A percentile compares a stretch with the other conserved stretches of the same genome.
These are phyloP conservation scores for Solanum infundibuliforme DNA, from an alignment of 257 asterid genomes.

Conservation along the genomic window DNA sequence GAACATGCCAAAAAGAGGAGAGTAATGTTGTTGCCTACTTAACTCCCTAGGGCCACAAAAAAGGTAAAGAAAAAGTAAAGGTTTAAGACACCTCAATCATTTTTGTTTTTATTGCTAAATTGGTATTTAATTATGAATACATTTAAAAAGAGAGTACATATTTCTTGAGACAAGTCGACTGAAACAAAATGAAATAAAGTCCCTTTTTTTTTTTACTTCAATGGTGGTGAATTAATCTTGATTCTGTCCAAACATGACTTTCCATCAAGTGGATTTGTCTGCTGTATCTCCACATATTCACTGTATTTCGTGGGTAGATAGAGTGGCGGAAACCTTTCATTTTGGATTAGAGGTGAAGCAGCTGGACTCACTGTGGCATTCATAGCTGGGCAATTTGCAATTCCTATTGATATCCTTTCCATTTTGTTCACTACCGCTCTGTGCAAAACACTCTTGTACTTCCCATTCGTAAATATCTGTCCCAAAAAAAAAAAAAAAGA, in stretches of 20 bases:
- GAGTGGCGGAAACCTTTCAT: slow-evolving; percentile 7
- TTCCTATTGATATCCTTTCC: slow-evolving; percentile 59
- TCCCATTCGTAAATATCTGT: slow-evolving; percentile 77
- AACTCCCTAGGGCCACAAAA: background rate
- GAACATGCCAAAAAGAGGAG: background rate
- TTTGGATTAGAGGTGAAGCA: slow-evolving; percentile 12
- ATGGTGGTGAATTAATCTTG: slow-evolving; percentile 2
- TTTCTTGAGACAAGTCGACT: background rate
- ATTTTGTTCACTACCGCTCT: slow-evolving; percentile 50
- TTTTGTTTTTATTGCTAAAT: background rate
- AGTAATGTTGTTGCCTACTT: background rate
- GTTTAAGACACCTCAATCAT: too few species aligned
- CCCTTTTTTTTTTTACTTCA: background rate
- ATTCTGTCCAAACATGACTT: slow-evolving; percentile 39
- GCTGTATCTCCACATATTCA: slow-evolving; percentile 49
- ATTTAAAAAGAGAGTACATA: background rate
- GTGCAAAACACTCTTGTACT: slow-evolving; percentile 68
- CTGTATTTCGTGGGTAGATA: slow-evolving; percentile 41
- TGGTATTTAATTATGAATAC: background rate
- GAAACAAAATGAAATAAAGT: background rate
- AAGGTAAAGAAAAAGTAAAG: background rate
- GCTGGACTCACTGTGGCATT: slow-evolving; percentile 46
- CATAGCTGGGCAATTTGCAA: slow-evolving; percentile 50
- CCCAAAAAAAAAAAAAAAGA: background rate
- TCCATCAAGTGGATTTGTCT: slow-evolving; percentile 36